phyloP scores from a whole-genome alignment of 2,329 filamentous ascomycete genomes.

The Alternaria brassicicola region DNA sequence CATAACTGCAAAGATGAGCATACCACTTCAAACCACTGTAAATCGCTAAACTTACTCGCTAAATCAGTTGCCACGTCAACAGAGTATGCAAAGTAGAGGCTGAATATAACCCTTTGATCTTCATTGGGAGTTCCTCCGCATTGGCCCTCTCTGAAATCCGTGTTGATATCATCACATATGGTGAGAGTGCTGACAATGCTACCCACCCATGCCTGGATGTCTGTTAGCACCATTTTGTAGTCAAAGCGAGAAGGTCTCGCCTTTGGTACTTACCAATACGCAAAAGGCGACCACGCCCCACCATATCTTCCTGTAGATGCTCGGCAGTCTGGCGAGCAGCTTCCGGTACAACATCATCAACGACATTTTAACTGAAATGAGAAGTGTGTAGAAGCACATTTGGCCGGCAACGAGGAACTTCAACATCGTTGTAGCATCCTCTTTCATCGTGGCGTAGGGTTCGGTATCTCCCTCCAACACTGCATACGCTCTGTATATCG shows the following conservation, averaged over 20 bases:
- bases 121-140: slow-evolving; percentile 29
- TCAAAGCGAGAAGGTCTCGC: neutral
- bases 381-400: slow-evolving; percentile 31
- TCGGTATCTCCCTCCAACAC: slow-evolving; percentile 28
- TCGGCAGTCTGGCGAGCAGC: slow-evolving; percentile 29
- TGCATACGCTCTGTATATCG: slow-evolving; percentile 40
- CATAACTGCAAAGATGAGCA: slow-evolving; percentile 37
- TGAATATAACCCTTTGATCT: slow-evolving; percentile 22
- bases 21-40: neutral
- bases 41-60: slow-evolving; percentile 27
- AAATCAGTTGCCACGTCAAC: slow-evolving; percentile 46
- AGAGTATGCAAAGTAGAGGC: slow-evolving; percentile 43
- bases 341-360: slow-evolving; percentile 47
- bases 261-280: neutral
- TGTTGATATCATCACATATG: slow-evolving; percentile 46
- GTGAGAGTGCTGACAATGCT: slow-evolving; percentile 45
- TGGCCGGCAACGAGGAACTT: slow-evolving; percentile 48
- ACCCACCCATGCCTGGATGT: slow-evolving; percentile 42
- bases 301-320: slow-evolving; percentile 46
- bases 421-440: slow-evolving; percentile 40
- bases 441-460: slow-evolving; percentile 35
- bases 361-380: slow-evolving; percentile 16
- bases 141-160: slow-evolving; percentile 42
- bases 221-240: neutral
- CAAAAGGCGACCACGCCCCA: slow-evolving; percentile 43